Evolutionary conservation across 2,329 filamentous ascomycete species (phyloP), one percentile per base, ranked within the genome.

Genomic region (Trichoderma polysporum): DNA sequence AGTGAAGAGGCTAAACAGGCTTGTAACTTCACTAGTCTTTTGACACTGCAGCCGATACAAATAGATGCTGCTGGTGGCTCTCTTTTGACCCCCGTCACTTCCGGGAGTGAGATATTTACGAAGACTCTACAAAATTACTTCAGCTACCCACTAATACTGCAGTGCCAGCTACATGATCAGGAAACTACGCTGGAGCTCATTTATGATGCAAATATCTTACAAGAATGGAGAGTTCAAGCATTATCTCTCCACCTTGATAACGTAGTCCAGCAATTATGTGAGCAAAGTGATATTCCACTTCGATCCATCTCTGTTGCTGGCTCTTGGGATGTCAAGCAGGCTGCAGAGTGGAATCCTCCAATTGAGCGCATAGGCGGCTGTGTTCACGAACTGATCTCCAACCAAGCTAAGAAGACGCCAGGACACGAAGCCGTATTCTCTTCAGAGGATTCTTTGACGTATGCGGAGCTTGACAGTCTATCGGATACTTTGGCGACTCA

Each of bases 1-100:
- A 68, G 66, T 29, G 47, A 67, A 2, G 70, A 70, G 10, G 68
- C 69, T 8, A 59, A 66, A 27, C 41, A 65, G 3, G 71, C 70
- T 1, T 73, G 72, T 47, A 68, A 72, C 12, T 76, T 77, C 35
- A 69, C 69, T 13, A 75, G 68, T 3, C 57, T 76, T 15, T 61
- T 77, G 6, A 71, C 73, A 12, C 66, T 76, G 25, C 74, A 74
- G 5, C 70, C 71, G 6, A 45, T 15, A 3, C 17, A 27, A 15
- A 19, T 22, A 4, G 10, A 25, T 5, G 27, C 25, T 22, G 8
- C 31, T 12, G 50, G 41, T 15, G 33, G 37, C 3, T 29, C 12
- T 31, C 35, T 41, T 13, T 25, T 60, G 10, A 35, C 37, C 2
- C 19, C 29, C 2, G 27, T 49, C 33, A 29, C 27, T 7, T 12